Evolutionary conservation across 257 asterid genomes (phyloP), one percentile per base, ranked within the genome.

Genomic region (Scutellaria minor): DNA sequence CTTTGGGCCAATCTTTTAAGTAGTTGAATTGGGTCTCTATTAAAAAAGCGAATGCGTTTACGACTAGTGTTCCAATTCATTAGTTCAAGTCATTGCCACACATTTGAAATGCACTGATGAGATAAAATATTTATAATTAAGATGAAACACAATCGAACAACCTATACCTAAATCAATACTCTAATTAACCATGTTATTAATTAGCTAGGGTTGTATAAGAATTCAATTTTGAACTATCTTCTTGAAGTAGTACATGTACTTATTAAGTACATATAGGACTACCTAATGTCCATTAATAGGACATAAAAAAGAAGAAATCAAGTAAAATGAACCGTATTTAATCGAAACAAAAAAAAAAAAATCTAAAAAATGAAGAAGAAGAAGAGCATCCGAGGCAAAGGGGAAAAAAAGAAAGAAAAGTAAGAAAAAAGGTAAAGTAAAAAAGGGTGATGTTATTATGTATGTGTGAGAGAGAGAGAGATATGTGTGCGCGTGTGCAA

Each of bases 351-450:
- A 78, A 80, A 72, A 73, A 15, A 40, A 70, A 56, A 55, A 64
- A 2, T 47, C 42, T 7, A 13, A 13, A 18, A 18, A 18, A 18
- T 0, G 18, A 18, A 18, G 48, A 53, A 61, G 39, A 27, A 37
- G 15, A 71, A 62, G 76, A 79, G 93, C 77, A 88, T 82, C 93
- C 89, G 66, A 83, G 76, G 83, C 84, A 80, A 78, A 69, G 73
- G 40, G 56, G 46, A 12, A 37, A 46, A 46, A 59, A 58, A 46
- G 39, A 77, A 76, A 37, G 75, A 75, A 85, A 83, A 79, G 84
- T 63, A 73, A 62, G 73, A 66, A 66, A 84, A 88, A 80, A 78
- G 54, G 62, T 51, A 77, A 82, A 63, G 78, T 7, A 64, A 75
- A 50, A 80, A 60, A 64, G 64, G 52, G 64, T 15, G 54, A 11